These are phyloP conservation scores for Vaccinium myrtillus DNA, from an alignment of 148 eudicot genomes.

Conservation along the genomic window DNA sequence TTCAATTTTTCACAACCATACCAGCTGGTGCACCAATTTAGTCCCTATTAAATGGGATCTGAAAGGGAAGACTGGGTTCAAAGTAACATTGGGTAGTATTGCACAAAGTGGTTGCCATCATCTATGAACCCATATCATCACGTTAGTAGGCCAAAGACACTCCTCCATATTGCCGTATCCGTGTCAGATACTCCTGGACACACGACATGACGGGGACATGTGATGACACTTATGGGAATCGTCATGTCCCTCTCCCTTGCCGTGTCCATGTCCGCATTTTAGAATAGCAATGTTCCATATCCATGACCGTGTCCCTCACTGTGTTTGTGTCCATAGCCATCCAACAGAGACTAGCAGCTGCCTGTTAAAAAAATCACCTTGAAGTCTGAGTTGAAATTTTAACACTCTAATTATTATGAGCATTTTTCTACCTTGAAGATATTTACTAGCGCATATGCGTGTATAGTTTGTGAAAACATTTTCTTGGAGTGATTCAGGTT, in stretches of 20 bases:
- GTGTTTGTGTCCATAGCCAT: too few relatives aligned
- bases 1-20: neutral
- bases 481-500: neutral
- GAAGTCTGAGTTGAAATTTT: neutral
- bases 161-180: too few relatives aligned
- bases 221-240: too few relatives aligned
- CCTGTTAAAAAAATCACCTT: neutral
- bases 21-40: neutral
- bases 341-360: neutral
- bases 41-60: neutral
- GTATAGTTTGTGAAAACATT: neutral
- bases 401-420: neutral
- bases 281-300: too few relatives aligned
- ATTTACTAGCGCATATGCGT: neutral
- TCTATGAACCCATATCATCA: neutral
- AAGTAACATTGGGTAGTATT: neutral
- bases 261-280: too few relatives aligned
- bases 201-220: too few relatives aligned
- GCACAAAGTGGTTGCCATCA: neutral
- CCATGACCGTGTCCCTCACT: too few relatives aligned
- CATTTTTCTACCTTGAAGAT: neutral
- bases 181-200: too few relatives aligned
- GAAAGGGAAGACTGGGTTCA: neutral
- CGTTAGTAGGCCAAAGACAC: neutral
- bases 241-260: too few relatives aligned